Base-by-base conservation (phyloP, 257 asterid species). In the Forsythia viridissima region DNA sequence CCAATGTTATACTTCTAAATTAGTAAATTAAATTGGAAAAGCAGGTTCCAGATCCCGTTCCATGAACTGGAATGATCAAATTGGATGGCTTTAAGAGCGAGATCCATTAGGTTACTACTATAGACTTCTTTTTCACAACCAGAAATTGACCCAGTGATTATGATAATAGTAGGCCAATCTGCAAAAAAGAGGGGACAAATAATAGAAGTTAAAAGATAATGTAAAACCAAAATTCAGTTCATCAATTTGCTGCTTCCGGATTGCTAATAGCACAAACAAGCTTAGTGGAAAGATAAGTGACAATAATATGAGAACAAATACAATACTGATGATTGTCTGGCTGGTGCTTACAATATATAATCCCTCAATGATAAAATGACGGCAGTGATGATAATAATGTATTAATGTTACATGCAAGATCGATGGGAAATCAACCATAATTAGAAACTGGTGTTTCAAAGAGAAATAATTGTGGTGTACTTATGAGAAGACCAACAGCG, bases 341-440 rank as follows among this genome's bases (percentile, higher is more conserved):
- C 30, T 24, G 61, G 34, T 61, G 65, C 75, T 65, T 46, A 42
- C 48, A 36, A 44, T 52, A 30, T 66, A 67, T 11, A 16, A 46
- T 4, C 30, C 11, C 34, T 20, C 66, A 57, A 57, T 11, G 5
- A 18, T 57, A n/a, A n/a, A 46, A 65, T 34, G n/a, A 52, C 57
- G 71, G 71, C 40, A 78, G 78, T 37, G 57, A 55, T 57, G 76
- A 63, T 41, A 41, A 69, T 48, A 65, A 18, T 76, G 67, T 41
- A 41, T 61, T 48, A 65, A 18, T 76, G 67, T 71, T 74, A 57
- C 52, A 52, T 67, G 61, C 74, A 36, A 72, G 42, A 69, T 59
- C 52, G 65, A 76, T 72, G 39, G n/a, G 70, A 81, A 74, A 74
- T 71, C 36, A 81, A 51, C 73, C 82, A 79, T 78, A 65, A 71